Conservation (phyloP, 306 rosid species). For the Ziziphus jujuba region DNA sequence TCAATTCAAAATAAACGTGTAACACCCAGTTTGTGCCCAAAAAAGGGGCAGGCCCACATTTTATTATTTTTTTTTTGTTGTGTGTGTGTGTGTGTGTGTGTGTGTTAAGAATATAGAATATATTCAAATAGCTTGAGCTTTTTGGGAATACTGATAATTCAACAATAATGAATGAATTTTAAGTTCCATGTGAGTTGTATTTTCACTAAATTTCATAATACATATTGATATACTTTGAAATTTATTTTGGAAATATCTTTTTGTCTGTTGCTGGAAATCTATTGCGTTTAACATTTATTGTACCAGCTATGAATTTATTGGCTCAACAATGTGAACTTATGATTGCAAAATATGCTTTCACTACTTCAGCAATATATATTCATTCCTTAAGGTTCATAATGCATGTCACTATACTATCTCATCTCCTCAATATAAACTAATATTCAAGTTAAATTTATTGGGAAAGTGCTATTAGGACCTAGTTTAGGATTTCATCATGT, state of each 20-base stretch:
- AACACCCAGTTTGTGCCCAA: too few relatives aligned
- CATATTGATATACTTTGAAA: not conserved
- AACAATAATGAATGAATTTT: conserved; percentile 1
- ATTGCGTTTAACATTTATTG: conserved; percentile 11
- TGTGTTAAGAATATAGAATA: too few relatives aligned
- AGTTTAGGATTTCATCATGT: not conserved
- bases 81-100: too few relatives aligned
- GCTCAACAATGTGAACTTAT: not conserved
- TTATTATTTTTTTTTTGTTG: too few relatives aligned
- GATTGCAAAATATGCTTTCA: not conserved
- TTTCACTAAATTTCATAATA: conserved; percentile 8
- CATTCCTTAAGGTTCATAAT: not conserved
- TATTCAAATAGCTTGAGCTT: too few relatives aligned
- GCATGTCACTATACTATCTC: not conserved
- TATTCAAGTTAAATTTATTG: conserved; percentile 2
- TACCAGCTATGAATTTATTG: not conserved
- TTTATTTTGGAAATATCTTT: not conserved
- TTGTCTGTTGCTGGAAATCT: not conserved
- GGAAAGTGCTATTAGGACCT: not conserved
- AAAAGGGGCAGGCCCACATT: too few relatives aligned
- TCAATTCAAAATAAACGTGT: too few relatives aligned
- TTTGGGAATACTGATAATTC: too few relatives aligned
- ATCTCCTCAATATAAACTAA: not conserved
- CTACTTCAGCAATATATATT: not conserved
- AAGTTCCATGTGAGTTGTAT: not conserved